Conservation (phyloP, 345 rosid genomes). For the Clausena lansium region DNA sequence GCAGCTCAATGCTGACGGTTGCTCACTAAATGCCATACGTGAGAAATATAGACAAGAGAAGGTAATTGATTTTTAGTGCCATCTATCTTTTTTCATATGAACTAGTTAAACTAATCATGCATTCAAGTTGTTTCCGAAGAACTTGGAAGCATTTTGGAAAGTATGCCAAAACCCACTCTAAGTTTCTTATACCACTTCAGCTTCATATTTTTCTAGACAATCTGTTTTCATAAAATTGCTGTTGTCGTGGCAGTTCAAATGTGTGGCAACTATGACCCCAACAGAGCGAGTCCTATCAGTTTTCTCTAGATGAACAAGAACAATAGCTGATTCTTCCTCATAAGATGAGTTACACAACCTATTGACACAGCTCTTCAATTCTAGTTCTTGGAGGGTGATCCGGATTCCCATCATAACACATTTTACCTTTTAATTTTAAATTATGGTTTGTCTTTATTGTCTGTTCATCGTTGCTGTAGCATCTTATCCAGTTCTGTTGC, state of each 20-base stretch:
- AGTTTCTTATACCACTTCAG: neutral
- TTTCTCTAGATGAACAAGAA: constrained; percentile 53
- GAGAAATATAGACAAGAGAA: constrained; percentile 73
- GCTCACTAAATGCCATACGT: constrained; percentile 62
- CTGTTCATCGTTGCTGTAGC: constrained; percentile 35
- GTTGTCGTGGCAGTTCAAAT: constrained; percentile 59
- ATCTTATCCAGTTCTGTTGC: constrained; percentile 35
- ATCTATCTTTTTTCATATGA: no score
- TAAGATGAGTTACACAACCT: neutral
- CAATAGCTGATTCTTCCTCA: constrained; percentile 21
- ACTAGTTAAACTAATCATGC: neutral
- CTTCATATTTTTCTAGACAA: neutral
- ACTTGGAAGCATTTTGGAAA: neutral
- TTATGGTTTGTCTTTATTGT: neutral
- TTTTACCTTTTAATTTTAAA: constrained; percentile 3
- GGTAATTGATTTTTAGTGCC: constrained; percentile 37
- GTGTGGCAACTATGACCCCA: constrained; percentile 65
- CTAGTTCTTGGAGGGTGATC: constrained; percentile 12
- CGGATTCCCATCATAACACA: constrained; percentile 13
- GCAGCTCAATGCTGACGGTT: constrained; percentile 63
- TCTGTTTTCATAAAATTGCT: constrained; percentile 4
- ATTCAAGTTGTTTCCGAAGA: neutral
- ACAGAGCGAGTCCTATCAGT: constrained; percentile 49
- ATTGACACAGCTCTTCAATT: neutral
- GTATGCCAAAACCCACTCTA: neutral